Conservation (phyloP, 176 grass and related monocot genomes). For the Areca catechu region DNA sequence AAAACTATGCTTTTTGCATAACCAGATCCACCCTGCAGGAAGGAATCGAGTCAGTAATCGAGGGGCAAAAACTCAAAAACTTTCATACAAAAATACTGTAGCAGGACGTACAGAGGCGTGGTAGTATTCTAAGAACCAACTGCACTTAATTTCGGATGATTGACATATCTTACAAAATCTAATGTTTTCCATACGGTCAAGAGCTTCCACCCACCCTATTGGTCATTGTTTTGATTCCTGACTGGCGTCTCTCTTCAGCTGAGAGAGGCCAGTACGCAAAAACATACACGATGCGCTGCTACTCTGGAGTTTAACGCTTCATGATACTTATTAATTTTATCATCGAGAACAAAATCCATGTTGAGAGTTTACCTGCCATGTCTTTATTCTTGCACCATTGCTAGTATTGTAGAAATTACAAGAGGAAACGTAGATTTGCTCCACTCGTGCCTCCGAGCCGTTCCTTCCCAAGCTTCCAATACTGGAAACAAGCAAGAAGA, state of each 20-base stretch:
- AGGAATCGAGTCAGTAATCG: background rate
- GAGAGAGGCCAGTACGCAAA: no score
- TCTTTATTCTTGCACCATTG: conserved; percentile 13
- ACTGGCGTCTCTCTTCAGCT: no score
- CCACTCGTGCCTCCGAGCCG: background rate
- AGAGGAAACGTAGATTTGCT: background rate
- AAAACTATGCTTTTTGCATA: conserved; percentile 8
- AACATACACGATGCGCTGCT: no score
- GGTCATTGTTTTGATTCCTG: no score
- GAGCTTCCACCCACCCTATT: no score
- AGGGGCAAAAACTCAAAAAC: background rate
- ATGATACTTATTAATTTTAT: background rate
- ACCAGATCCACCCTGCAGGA: conserved; percentile 5
- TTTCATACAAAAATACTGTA: background rate
- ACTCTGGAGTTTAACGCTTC: no score
- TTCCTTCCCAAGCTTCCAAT: background rate
- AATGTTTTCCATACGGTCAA: no score
- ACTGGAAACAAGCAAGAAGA: background rate
- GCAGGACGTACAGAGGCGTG: no score
- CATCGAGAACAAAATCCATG: background rate
- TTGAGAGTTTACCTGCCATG: background rate
- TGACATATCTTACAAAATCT: no score
- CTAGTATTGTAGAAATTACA: background rate
- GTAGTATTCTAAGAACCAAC: background rate
- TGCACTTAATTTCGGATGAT: no score